These are phyloP conservation scores for Trametes versicolor DNA, from an alignment of 1,284 basidiomycete genomes.

Conservation along the genomic window DNA sequence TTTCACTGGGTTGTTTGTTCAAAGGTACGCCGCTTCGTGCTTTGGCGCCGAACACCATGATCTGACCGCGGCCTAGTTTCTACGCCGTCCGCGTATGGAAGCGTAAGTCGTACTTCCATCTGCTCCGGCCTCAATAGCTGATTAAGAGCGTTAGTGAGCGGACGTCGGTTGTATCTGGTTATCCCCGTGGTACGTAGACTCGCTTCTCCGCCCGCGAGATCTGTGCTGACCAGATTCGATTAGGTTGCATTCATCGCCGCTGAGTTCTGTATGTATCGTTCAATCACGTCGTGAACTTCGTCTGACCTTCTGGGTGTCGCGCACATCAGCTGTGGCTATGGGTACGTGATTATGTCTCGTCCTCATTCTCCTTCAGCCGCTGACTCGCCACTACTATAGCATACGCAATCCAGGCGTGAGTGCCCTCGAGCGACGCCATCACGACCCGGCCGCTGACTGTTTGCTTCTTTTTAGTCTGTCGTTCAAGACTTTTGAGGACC, in stretches of 20 bases:
- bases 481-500: slow-evolving; percentile 53
- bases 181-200: slow-evolving; percentile 49
- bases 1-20: slow-evolving; percentile 61
- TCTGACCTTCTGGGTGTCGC: neutral
- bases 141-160: slow-evolving; percentile 49
- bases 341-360: neutral
- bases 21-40: slow-evolving; percentile 50
- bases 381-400: slow-evolving; percentile 4
- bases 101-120: neutral
- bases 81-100: slow-evolving; percentile 61
- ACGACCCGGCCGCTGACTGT: neutral
- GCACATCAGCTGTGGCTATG: slow-evolving; percentile 16
- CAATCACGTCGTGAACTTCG: neutral
- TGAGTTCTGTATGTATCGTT: slow-evolving; percentile 53
- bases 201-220: neutral
- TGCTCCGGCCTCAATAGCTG: neutral
- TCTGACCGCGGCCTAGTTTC: slow-evolving; percentile 48
- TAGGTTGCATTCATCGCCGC: slow-evolving; percentile 53
- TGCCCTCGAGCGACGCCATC: neutral
- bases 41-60: no score
- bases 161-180: slow-evolving; percentile 52
- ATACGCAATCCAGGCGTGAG: slow-evolving; percentile 34
- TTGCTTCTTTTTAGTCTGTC: slow-evolving; percentile 19
- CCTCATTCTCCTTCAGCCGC: neutral
- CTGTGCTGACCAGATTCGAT: neutral